These are phyloP conservation scores for Colletotrichum simmondsii DNA, from an alignment of 2,329 filamentous ascomycete species.

Conservation along the genomic window DNA sequence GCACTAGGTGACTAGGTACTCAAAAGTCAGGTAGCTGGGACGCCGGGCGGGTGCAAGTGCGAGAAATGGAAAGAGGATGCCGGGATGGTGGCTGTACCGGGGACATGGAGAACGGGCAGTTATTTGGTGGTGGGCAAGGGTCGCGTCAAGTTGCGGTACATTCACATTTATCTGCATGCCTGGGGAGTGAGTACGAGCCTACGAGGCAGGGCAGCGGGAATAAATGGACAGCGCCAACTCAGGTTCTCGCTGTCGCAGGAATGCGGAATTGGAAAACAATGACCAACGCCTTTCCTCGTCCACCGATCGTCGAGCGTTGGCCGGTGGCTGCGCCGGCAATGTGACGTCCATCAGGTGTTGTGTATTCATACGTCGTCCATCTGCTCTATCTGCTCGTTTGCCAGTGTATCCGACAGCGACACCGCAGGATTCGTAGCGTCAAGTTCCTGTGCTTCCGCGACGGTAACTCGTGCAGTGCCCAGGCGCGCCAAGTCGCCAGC, in stretches of 20 bases:
- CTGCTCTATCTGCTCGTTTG: too few species aligned
- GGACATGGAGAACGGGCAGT: neutral
- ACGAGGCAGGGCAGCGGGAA: neutral
- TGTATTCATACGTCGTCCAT: neutral
- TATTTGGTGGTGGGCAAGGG: neutral
- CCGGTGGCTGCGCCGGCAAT: neutral
- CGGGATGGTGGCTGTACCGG: conserved; percentile 20
- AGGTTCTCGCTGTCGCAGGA: neutral
- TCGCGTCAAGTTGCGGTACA: neutral
- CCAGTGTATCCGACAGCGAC: too few species aligned
- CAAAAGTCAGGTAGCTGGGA: conserved; percentile 13
- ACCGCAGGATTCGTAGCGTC: neutral
- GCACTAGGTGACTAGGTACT: too few species aligned
- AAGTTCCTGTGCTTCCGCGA: neutral
- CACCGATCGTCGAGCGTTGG: neutral
- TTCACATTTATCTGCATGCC: neutral
- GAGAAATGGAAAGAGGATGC: neutral
- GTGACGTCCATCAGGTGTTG: neutral
- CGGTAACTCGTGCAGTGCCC: conserved; percentile 14
- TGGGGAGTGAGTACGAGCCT: neutral
- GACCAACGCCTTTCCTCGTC: neutral
- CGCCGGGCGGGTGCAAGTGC: conserved; percentile 20
- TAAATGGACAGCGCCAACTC: neutral
- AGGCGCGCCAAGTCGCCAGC: conserved; percentile 31
- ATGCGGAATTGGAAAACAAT: conserved; percentile 7